Evolutionary conservation across 805 yeast species (phyloP), one percentile per base, ranked within the genome.

Genomic region (Candida pini): DNA sequence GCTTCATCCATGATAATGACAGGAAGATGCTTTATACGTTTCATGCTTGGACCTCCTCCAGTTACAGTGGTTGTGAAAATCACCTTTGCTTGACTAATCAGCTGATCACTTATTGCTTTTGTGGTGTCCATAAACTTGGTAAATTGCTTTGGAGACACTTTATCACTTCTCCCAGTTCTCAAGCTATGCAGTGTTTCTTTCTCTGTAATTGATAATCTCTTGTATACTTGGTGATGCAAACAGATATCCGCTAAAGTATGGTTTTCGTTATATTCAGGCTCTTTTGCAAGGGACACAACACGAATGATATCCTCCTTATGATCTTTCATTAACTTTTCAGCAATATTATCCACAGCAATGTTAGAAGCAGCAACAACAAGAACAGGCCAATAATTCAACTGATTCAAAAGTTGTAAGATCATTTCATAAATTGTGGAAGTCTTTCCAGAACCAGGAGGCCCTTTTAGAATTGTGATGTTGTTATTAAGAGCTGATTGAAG

Each of bases 351-450:
- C 47, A 80, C 78, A 3, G 88, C 88, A 48, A 80, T 75, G 47
- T 81, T 81, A 1, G 86, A 78, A 2, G 86, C 83, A 1, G 89
- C 87, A 32, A 78, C 85, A 36, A 81, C 85, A 36, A 80, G 59
- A 27, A 81, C 76, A 2, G 87, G 87, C 45, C 66, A 75, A 2
- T 72, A 73, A 28, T 67, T 70, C 35, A 79, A 60, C 38, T 78
- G 62, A 47, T 78, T 79, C 28, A 76, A 31, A 30, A 89, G 63
- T 54, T 89, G 96, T 38, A 80, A 71, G 28, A 88, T 78, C 18
- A 86, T 64, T 53, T 90, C 97, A 17, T 87, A 74, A 18, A 90
- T 54, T 0, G 97, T 89, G 35, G 81, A 81, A 0, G 97, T 89
- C 52, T 81, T 81, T 17, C 89, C 89, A 0, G 88, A 79, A 6